Percentiles rank a stretch among this genome's conserved stretches.
phyloP scores from a whole-genome alignment of 75 land plant species.

The Pinus albicaulis region DNA sequence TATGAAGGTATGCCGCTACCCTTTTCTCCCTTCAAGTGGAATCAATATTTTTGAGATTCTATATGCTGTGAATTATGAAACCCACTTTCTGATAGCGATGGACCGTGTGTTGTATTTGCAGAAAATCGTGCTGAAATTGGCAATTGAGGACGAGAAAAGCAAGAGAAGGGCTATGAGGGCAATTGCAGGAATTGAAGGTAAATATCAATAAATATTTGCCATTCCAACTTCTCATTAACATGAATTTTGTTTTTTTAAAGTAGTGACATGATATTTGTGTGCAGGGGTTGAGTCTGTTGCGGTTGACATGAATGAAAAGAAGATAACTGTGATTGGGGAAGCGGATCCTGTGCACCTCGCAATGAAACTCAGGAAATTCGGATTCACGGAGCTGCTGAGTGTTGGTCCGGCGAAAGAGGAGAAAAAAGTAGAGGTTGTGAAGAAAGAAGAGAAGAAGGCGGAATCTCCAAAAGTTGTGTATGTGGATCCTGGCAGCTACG shows the following conservation, averaged over 20 bases:
- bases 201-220: too few species aligned
- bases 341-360: constrained; percentile 48
- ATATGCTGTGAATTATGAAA: too few species aligned
- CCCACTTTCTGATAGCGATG: not conserved
- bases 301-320: constrained; percentile 53
- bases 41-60: too few species aligned
- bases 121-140: constrained; percentile 4
- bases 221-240: too few species aligned
- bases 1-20: too few species aligned
- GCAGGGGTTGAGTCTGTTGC: constrained; percentile 49
- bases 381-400: constrained; percentile 40
- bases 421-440: constrained; percentile 8
- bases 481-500: too few species aligned
- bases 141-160: not conserved
- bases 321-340: constrained; percentile 46
- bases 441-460: not conserved
- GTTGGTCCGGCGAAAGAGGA: constrained; percentile 61
- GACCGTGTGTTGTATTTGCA: not conserved
- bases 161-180: not conserved
- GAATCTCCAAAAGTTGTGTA: not conserved
- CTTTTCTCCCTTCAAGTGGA: too few species aligned
- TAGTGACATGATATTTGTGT: not conserved
- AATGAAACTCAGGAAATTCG: constrained; percentile 46
- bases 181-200: too few species aligned
- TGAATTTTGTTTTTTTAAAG: too few species aligned